phyloP scores from a whole-genome alignment of 129 eudicot genomes.

The Scalesia atractyloides region DNA sequence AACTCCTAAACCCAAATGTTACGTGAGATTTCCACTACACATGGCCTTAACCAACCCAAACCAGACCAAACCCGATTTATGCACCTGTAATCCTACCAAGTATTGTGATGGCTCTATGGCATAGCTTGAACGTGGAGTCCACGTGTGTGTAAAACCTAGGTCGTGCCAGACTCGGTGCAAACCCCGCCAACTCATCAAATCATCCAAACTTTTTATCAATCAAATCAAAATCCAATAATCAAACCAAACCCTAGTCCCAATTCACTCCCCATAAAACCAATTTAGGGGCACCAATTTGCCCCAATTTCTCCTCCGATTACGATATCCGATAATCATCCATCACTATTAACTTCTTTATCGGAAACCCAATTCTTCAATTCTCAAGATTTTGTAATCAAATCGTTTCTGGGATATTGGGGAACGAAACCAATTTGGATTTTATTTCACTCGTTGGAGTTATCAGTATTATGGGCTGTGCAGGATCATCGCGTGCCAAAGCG shows the following conservation, averaged over 20 bases:
- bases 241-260: neutral
- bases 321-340: neutral
- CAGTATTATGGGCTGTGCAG: conserved; percentile 34
- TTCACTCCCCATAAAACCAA: neutral
- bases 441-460: conserved; percentile 22
- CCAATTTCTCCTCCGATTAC: neutral
- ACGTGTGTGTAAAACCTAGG: conserved; percentile 4
- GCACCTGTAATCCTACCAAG: too few relatives aligned
- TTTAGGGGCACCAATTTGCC: conserved; percentile 7
- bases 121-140: neutral
- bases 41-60: too few relatives aligned
- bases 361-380: neutral
- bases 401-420: conserved; percentile 1
- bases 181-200: conserved; percentile 6
- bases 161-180: neutral
- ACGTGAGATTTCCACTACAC: too few relatives aligned
- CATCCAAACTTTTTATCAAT: neutral
- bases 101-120: too few relatives aligned
- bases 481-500: conserved; percentile 36
- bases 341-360: neutral
- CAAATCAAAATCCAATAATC: neutral
- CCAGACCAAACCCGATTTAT: too few relatives aligned
- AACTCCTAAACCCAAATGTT: too few relatives aligned
- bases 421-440: conserved; percentile 9
- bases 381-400: neutral